Conservation (phyloP, 2,329 filamentous ascomycete species). For the Alternaria sp. region DNA sequence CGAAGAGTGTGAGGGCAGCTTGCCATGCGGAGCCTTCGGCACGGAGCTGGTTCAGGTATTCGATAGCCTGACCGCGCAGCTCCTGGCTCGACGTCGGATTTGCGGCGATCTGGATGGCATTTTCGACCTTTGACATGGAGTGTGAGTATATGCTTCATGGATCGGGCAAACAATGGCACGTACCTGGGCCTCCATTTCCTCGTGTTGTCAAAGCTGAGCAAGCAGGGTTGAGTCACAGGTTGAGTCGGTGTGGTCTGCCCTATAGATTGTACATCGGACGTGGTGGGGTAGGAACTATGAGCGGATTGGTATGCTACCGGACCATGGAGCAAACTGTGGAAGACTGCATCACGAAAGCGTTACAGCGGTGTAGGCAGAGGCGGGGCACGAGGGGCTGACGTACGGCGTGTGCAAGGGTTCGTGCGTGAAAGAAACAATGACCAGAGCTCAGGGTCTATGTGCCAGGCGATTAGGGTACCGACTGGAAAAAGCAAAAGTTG, state of each 20-base stretch:
- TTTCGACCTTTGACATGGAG: conserved; percentile 71
- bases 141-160: not conserved
- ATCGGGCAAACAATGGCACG: conserved; percentile 6
- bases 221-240: conserved; percentile 25
- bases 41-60: conserved; percentile 79
- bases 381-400: conserved; percentile 39
- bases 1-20: conserved; percentile 85
- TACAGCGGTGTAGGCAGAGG: conserved; percentile 43
- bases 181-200: conserved; percentile 50
- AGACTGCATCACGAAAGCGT: conserved; percentile 44
- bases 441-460: not conserved
- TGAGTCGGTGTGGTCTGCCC: conserved; percentile 17
- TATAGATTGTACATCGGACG: conserved; percentile 28
- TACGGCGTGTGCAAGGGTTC: conserved; percentile 26
- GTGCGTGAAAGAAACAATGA: conserved; percentile 8
- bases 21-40: conserved; percentile 88
- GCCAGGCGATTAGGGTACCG: not conserved
- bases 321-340: conserved; percentile 37
- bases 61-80: conserved; percentile 83
- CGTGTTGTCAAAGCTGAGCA: conserved; percentile 33
- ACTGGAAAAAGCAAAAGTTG: conserved; percentile 1
- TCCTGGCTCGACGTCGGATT: conserved; percentile 74
- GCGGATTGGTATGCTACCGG: conserved; percentile 41
- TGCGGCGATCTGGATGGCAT: conserved; percentile 93
- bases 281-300: conserved; percentile 18